Evolutionary conservation across 2,329 filamentous ascomycete genomes (phyloP).

Genomic region (Didymella arachidicola): DNA sequence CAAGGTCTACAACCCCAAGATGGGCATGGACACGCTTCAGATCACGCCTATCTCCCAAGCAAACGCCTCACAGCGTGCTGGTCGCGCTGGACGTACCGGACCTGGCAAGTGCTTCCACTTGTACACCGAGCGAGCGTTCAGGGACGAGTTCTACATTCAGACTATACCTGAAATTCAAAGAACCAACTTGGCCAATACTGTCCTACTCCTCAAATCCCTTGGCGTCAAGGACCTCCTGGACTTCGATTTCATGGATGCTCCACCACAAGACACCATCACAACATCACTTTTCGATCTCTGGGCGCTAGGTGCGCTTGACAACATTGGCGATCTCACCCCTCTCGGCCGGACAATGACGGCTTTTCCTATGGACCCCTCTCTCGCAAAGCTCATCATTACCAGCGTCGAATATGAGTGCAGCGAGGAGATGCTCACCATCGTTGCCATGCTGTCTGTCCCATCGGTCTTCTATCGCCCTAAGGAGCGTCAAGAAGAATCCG

Average conservation of each 20-base stretch:
- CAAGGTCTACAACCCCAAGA: slow-evolving; percentile 97
- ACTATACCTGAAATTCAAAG: slow-evolving; percentile 98
- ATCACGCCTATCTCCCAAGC: slow-evolving; percentile 98
- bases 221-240: slow-evolving; percentile 93
- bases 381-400: slow-evolving; percentile 94
- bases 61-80: slow-evolving; percentile 91
- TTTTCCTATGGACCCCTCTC: slow-evolving; percentile 96
- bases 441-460: slow-evolving; percentile 96
- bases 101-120: slow-evolving; percentile 95
- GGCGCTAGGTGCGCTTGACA: slow-evolving; percentile 92
- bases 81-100: slow-evolving; percentile 90
- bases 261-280: slow-evolving; percentile 95
- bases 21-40: slow-evolving; percentile 99
- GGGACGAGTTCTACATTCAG: slow-evolving; percentile 94
- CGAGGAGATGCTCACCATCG: slow-evolving; percentile 98
- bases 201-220: slow-evolving; percentile 90
- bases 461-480: slow-evolving; percentile 97
- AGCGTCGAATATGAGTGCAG: slow-evolving; percentile 89
- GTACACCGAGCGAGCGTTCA: slow-evolving; percentile 92
- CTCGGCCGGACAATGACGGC: slow-evolving; percentile 93
- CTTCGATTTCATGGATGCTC: slow-evolving; percentile 99
- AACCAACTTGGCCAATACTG: slow-evolving; percentile 94
- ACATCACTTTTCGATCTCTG: slow-evolving; percentile 97
- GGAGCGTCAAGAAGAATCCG: slow-evolving; percentile 94
- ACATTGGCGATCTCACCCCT: slow-evolving; percentile 87